Conservation (phyloP, 768 basidiomycete genomes). For the Russula olivacea region DNA sequence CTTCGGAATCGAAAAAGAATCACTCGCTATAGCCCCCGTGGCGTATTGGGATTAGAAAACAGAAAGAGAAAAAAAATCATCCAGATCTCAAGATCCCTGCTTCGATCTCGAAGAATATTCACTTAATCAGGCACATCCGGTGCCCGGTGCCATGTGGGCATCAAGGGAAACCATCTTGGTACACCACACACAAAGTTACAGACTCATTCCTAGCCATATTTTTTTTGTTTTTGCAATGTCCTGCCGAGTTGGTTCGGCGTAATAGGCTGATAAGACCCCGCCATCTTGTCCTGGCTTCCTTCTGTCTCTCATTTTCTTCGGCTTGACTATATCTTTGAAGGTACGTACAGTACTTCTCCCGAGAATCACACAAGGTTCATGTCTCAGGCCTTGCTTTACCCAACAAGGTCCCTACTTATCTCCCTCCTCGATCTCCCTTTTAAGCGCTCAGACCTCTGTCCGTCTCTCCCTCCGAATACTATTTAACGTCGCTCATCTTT, state of each 20-base stretch:
- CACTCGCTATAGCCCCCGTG: constrained; percentile 5
- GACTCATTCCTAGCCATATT: constrained; percentile 9
- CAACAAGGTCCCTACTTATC: constrained; percentile 22
- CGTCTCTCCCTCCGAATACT: constrained; percentile 13
- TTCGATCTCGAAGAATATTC: constrained; percentile 23
- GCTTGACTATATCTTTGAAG: constrained; percentile 14
- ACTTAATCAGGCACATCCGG: constrained; percentile 23
- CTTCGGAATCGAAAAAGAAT: constrained; percentile 22
- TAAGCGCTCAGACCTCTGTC: constrained; percentile 18
- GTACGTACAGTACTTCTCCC: constrained; percentile 19
- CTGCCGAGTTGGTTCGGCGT: constrained; percentile 16
- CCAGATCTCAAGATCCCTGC: constrained; percentile 16
- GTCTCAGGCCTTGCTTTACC: constrained; percentile 23
- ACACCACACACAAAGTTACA: constrained; percentile 9
- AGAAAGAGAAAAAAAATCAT: background rate
- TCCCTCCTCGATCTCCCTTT: constrained; percentile 23
- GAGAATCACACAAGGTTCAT: constrained; percentile 22
- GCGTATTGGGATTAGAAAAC: background rate
- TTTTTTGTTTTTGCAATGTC: constrained; percentile 5
- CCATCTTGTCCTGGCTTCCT: constrained; percentile 11
- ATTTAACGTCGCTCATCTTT: constrained; percentile 20
- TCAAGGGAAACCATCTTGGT: constrained; percentile 16
- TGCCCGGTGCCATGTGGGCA: constrained; percentile 17
- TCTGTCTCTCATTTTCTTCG: constrained; percentile 8
- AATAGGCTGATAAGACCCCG: constrained; percentile 22